phyloP scores from a whole-genome alignment of 1,284 basidiomycete genomes.

The Irpex sp. region DNA sequence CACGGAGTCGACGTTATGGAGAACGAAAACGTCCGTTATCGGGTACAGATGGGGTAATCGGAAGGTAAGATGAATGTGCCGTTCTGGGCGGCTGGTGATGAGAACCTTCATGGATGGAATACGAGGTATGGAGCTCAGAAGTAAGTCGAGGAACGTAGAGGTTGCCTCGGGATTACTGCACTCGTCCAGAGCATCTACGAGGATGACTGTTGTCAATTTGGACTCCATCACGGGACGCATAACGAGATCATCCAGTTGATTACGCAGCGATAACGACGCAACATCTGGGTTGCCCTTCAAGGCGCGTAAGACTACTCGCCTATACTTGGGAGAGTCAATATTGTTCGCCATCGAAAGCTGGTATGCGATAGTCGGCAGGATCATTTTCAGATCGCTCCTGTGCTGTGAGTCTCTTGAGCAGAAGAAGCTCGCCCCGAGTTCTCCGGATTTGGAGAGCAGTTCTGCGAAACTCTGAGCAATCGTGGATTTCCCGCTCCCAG shows the following conservation, averaged over 20 bases:
- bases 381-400: slow-evolving; percentile 13
- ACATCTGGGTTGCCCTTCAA: neutral
- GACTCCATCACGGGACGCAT: slow-evolving; percentile 3
- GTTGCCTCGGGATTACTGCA: slow-evolving; percentile 8
- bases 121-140: neutral
- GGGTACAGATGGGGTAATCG: neutral
- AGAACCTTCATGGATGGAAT: slow-evolving; percentile 16
- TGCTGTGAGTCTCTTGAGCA: slow-evolving; percentile 16
- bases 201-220: slow-evolving; percentile 7
- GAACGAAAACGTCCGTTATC: neutral
- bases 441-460: neutral
- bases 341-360: slow-evolving; percentile 16
- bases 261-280: no score
- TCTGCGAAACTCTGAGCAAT: slow-evolving; percentile 12
- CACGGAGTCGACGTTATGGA: neutral
- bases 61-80: slow-evolving; percentile 5
- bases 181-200: slow-evolving; percentile 23
- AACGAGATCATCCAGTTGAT: slow-evolving; percentile 8
- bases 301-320: slow-evolving; percentile 1
- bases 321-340: neutral
- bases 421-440: slow-evolving; percentile 25
- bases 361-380: slow-evolving; percentile 26
- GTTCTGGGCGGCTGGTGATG: slow-evolving; percentile 18
- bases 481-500: slow-evolving; percentile 18
- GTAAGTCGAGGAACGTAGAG: slow-evolving; percentile 5